A percentile compares a stretch with the other conserved stretches of the same genome.
Conservation (phyloP, 345 rosid genomes). For the Rhizophora mangle region DNA sequence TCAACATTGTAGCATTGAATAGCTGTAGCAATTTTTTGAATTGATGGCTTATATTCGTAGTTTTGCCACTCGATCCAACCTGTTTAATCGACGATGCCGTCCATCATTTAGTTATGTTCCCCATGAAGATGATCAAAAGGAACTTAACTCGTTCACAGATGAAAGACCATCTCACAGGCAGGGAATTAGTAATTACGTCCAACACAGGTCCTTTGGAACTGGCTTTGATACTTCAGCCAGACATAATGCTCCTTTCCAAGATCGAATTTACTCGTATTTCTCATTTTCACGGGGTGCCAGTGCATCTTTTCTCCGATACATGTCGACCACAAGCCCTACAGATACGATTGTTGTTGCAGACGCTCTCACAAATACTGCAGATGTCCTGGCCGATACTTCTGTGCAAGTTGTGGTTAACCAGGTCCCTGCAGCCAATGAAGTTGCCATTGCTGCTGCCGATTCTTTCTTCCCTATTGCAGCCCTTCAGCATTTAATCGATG, state of each 20-base stretch:
- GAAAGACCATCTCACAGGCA: constrained; percentile 26
- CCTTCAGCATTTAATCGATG: constrained; percentile 67
- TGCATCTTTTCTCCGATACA: constrained; percentile 43
- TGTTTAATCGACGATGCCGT: constrained; percentile 31
- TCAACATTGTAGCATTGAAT: no score
- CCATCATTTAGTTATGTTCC: constrained; percentile 39
- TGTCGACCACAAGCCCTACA: constrained; percentile 47
- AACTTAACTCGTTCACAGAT: constrained; percentile 14
- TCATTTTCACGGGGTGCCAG: constrained; percentile 34
- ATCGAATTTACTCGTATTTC: constrained; percentile 28
- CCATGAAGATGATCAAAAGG: constrained; percentile 34
- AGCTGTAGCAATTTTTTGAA: no score
- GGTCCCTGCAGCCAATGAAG: constrained; percentile 60
- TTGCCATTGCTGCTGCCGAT: constrained; percentile 70
- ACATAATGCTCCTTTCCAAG: constrained; percentile 18
- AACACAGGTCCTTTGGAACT: constrained; percentile 33
- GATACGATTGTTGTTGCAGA: constrained; percentile 34
- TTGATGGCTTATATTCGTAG: constrained; percentile 56
- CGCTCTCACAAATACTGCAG: constrained; percentile 45
- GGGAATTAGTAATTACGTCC: constrained; percentile 33
- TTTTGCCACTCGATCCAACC: constrained; percentile 46
- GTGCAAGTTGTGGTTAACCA: constrained; percentile 47
- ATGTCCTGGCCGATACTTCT: constrained; percentile 46
- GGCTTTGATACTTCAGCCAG: constrained; percentile 23
- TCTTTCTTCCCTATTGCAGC: constrained; percentile 58